phyloP scores from a whole-genome alignment of 768 basidiomycete genomes.

The Suillus subaureus region DNA sequence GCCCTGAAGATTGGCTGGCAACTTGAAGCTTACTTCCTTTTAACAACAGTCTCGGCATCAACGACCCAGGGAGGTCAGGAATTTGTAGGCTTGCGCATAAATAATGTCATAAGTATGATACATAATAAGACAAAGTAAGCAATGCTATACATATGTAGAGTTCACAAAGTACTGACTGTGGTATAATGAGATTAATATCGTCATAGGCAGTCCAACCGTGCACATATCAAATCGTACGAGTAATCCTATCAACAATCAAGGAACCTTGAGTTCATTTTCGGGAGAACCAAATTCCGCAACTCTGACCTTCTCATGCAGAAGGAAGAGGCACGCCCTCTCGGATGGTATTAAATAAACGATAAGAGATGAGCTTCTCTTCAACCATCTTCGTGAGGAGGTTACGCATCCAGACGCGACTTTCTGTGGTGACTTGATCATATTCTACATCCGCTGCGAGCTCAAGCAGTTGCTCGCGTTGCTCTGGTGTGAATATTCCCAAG shows the following conservation, averaged over 20 bases:
- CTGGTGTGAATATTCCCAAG: conserved; percentile 22
- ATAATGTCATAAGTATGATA: background rate
- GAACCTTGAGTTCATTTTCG: background rate
- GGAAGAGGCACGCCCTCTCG: background rate
- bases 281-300: background rate
- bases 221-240: background rate
- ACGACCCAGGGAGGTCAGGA: background rate
- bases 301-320: conserved; percentile 1
- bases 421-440: conserved; percentile 17
- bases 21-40: background rate
- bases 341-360: background rate
- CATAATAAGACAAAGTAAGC: background rate
- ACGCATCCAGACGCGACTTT: conserved; percentile 21
- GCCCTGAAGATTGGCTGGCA: background rate
- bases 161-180: background rate
- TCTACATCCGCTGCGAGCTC: conserved; percentile 29
- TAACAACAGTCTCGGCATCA: background rate
- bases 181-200: background rate
- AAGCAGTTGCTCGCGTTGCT: conserved; percentile 29
- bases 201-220: background rate
- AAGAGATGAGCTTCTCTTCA: conserved; percentile 16
- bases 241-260: background rate
- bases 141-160: background rate
- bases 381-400: conserved; percentile 21
- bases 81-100: background rate